These are phyloP conservation scores for Agarophyton chilense DNA, from an alignment of 23 red algal species.

Conservation along the genomic window DNA sequence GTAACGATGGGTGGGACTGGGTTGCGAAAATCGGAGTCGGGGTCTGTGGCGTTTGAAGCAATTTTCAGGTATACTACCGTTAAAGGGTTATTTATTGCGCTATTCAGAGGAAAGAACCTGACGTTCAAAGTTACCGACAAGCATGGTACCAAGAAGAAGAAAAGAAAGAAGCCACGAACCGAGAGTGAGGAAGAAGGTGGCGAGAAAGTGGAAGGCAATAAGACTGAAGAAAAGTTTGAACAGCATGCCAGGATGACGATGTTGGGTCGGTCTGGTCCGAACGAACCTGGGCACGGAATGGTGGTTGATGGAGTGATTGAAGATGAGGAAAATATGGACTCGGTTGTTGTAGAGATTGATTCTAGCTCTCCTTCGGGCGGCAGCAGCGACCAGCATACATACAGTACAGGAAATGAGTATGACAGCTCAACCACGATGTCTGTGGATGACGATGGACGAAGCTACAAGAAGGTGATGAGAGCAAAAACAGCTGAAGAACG, in stretches of 20 bases:
- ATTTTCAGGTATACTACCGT: constrained; percentile 60
- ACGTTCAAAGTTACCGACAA: constrained; percentile 68
- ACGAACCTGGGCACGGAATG: constrained; percentile 29
- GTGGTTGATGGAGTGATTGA: background rate
- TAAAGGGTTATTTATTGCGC: constrained; percentile 60
- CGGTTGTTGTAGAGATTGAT: background rate
- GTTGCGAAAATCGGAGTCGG: constrained; percentile 56
- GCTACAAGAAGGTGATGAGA: constrained; percentile 38
- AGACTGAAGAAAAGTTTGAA: constrained; percentile 29
- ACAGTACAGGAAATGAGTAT: constrained; percentile 4
- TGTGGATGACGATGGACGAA: constrained; percentile 50
- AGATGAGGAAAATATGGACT: constrained; percentile 1
- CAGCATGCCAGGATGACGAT: constrained; percentile 45
- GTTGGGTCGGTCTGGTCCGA: constrained; percentile 27
- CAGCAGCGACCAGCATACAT: background rate
- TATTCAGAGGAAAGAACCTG: constrained; percentile 53
- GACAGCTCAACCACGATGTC: background rate
- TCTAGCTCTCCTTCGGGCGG: background rate
- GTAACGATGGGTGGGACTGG: constrained; percentile 41
- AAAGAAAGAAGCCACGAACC: constrained; percentile 9
- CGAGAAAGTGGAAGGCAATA: background rate
- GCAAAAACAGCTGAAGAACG: constrained; percentile 27
- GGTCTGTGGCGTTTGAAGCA: constrained; percentile 55
- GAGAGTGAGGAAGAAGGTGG: background rate
- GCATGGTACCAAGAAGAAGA: background rate